A percentile compares a stretch with the other conserved stretches of the same genome.
Conservation (phyloP, 441 rosid genomes). For the Breynia disticha region DNA sequence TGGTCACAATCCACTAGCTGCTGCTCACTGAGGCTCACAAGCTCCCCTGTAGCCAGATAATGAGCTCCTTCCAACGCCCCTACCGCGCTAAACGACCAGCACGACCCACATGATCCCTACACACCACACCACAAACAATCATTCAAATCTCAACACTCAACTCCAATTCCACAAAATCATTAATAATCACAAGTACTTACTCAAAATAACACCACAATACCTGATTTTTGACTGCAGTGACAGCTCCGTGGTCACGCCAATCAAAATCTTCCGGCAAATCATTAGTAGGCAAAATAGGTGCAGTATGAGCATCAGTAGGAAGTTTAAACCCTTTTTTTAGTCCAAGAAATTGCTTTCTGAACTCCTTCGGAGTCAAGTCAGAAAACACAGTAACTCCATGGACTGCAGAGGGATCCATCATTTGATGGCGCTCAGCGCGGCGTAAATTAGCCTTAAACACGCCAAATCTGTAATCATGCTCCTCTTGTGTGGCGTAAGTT, state of each 20-base stretch:
- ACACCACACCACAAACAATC: background rate
- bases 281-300: constrained; percentile 74
- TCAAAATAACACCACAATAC: constrained; percentile 15
- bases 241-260: constrained; percentile 90
- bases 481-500: constrained; percentile 55
- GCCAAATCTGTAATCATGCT: constrained; percentile 61
- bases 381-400: constrained; percentile 93
- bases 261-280: constrained; percentile 67
- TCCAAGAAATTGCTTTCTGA: constrained; percentile 46
- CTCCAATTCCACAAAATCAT: background rate
- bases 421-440: constrained; percentile 63
- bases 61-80: constrained; percentile 94
- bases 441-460: constrained; percentile 56
- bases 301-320: constrained; percentile 65
- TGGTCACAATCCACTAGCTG: constrained; percentile 98
- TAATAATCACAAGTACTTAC: background rate
- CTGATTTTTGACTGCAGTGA: constrained; percentile 70
- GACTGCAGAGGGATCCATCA: constrained; percentile 60
- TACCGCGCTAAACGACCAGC: constrained; percentile 90
- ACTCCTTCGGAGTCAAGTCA: constrained; percentile 74
- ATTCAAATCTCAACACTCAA: no score
- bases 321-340: constrained; percentile 38
- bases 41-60: constrained; percentile 67
- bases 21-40: constrained; percentile 92
- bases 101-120: constrained; percentile 89